Evolutionary conservation across 202 grass and related monocot species (phyloP).

Genomic region (Hordeum pubiflorum): DNA sequence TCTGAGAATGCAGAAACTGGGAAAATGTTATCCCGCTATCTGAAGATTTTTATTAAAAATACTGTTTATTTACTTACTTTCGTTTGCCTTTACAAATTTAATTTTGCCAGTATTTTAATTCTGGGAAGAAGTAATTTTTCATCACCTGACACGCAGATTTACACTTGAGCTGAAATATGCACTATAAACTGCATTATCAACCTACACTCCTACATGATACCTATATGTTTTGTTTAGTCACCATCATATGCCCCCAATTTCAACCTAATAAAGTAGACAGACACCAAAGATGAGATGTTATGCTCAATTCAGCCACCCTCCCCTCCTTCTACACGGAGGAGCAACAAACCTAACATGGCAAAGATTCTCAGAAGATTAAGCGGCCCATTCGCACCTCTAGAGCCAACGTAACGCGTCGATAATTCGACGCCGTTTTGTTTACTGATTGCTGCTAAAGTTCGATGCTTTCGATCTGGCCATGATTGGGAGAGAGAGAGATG

Average conservation of each 20-base stretch:
- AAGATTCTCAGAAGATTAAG: constrained; percentile 26
- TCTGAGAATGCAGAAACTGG: too few relatives aligned
- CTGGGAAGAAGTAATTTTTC: neutral
- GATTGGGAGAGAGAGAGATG: constrained; percentile 19
- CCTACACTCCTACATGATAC: neutral
- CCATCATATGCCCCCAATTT: neutral
- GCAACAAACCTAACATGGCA: constrained; percentile 44
- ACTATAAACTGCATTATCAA: neutral
- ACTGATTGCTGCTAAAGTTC: neutral
- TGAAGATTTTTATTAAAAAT: too few relatives aligned
- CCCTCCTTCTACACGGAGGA: neutral
- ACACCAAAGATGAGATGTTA: constrained; percentile 35
- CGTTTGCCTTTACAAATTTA: neutral
- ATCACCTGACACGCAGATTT: neutral
- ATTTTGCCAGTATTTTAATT: neutral
- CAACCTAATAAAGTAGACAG: constrained; percentile 26
- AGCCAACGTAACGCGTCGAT: constrained; percentile 26
- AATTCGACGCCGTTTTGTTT: constrained; percentile 29
- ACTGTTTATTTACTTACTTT: neutral
- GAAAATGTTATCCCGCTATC: neutral
- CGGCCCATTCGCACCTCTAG: constrained; percentile 20
- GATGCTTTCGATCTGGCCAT: constrained; percentile 4
- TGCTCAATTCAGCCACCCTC: neutral
- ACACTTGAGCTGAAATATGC: neutral
- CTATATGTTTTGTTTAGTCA: neutral